phyloP scores from a whole-genome alignment of 176 grass and related monocot genomes.

The Aegilops sharonensis region DNA sequence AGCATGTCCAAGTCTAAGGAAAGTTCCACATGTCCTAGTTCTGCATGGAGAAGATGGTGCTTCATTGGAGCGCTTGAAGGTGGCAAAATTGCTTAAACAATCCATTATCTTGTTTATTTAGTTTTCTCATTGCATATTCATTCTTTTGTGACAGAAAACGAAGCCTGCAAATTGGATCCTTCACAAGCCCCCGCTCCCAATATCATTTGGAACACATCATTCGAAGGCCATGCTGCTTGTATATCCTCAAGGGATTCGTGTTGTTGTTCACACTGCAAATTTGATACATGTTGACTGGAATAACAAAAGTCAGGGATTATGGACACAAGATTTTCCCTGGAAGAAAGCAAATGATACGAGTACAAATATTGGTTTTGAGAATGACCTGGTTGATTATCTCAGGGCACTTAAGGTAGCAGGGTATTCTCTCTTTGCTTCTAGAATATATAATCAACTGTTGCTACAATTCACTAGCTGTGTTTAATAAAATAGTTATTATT shows the following conservation, averaged over 20 bases:
- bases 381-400: constrained; percentile 91
- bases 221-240: constrained; percentile 96
- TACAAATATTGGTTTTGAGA: constrained; percentile 64
- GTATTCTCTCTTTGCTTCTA: constrained; percentile 29
- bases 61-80: constrained; percentile 65
- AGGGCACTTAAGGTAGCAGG: constrained; percentile 65
- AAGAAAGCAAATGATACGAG: constrained; percentile 54
- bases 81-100: constrained; percentile 21
- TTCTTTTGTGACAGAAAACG: constrained; percentile 52
- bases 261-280: constrained; percentile 98
- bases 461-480: not conserved
- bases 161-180: constrained; percentile 78
- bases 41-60: constrained; percentile 76
- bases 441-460: not conserved
- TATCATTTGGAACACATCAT: constrained; percentile 98
- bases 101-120: constrained; percentile 17
- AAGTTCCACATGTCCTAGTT: constrained; percentile 81
- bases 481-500: not conserved
- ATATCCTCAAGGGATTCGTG: constrained; percentile 73
- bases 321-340: constrained; percentile 98
- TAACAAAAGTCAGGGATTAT: constrained; percentile 93
- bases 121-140: constrained; percentile 30
- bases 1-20: constrained; percentile 82
- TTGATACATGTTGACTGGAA: constrained; percentile 97
- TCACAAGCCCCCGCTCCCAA: constrained; percentile 85